A percentile compares a stretch with the other conserved stretches of the same genome.
Evolutionary conservation across 805 yeast species (phyloP).

Genomic region (Henningerozyma blattae): DNA sequence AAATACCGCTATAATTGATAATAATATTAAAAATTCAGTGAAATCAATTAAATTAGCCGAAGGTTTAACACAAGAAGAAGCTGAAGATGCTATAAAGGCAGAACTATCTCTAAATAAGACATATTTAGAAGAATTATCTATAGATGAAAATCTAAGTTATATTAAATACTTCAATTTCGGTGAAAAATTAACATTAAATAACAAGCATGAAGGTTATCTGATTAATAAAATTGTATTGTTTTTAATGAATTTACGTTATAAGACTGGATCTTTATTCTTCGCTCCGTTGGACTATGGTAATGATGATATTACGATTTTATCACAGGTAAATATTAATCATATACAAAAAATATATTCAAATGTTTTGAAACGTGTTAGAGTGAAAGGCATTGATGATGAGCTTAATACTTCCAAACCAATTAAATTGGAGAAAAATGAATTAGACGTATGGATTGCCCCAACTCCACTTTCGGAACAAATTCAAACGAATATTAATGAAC

Average conservation of each 20-base stretch:
- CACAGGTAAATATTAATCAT: conserved; percentile 25
- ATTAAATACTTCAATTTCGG: conserved; percentile 88
- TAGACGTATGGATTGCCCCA: neutral
- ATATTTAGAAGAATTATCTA: conserved; percentile 59
- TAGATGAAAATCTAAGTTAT: conserved; percentile 47
- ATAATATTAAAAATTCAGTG: conserved; percentile 76
- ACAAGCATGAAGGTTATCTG: conserved; percentile 77
- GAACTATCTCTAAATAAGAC: conserved; percentile 60
- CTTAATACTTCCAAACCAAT: neutral
- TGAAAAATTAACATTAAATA: conserved; percentile 64
- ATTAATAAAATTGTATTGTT: conserved; percentile 85
- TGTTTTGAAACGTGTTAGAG: neutral
- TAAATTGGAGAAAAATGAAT: neutral
- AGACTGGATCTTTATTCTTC: conserved; percentile 82
- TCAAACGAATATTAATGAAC: neutral
- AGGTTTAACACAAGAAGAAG: conserved; percentile 62
- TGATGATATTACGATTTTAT: conserved; percentile 45
- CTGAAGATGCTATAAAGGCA: conserved; percentile 63
- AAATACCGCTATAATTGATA: conserved; percentile 51
- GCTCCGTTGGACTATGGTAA: conserved; percentile 60
- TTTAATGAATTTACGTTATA: conserved; percentile 80
- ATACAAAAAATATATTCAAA: neutral
- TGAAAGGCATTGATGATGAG: too few relatives aligned
- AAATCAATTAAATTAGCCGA: conserved; percentile 70
- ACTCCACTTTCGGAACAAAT: neutral